phyloP scores from a whole-genome alignment of 106 monocot genomes.

The Dendrobium huoshanense region DNA sequence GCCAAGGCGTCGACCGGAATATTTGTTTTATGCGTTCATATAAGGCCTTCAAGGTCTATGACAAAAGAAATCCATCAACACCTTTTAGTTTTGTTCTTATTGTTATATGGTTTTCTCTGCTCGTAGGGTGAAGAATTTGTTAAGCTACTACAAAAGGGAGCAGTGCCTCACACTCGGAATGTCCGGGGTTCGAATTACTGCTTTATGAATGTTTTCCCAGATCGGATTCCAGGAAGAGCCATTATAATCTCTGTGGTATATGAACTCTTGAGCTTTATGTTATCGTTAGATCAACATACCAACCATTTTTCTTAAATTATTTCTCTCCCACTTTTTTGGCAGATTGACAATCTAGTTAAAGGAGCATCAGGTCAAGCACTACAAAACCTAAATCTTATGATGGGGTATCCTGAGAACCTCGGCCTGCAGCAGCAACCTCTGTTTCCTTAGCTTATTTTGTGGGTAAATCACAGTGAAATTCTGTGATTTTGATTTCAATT shows the following conservation, averaged over 20 bases:
- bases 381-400: slow-evolving; percentile 96
- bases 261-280: neutral
- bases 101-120: neutral
- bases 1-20: too few species aligned
- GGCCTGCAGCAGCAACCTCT: slow-evolving; percentile 70
- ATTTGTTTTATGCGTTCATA: too few species aligned
- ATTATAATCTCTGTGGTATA: slow-evolving; percentile 94
- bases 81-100: neutral
- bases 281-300: neutral
- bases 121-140: slow-evolving; percentile 78
- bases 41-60: too few species aligned
- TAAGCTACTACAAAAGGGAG: slow-evolving; percentile 51
- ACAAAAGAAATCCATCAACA: too few species aligned
- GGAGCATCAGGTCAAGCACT: slow-evolving; percentile 98
- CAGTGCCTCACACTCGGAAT: slow-evolving; percentile 68
- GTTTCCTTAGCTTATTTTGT: slow-evolving; percentile 47
- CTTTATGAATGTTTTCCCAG: slow-evolving; percentile 80
- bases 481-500: neutral
- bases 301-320: neutral
- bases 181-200: slow-evolving; percentile 95
- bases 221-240: slow-evolving; percentile 88
- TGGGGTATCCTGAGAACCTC: slow-evolving; percentile 71
- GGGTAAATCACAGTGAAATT: neutral
- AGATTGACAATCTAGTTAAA: slow-evolving; percentile 99
- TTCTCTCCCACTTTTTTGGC: slow-evolving; percentile 3